Base-by-base conservation (phyloP, 805 yeast genomes). In the Vanderwaltozyma tropicalis region DNA sequence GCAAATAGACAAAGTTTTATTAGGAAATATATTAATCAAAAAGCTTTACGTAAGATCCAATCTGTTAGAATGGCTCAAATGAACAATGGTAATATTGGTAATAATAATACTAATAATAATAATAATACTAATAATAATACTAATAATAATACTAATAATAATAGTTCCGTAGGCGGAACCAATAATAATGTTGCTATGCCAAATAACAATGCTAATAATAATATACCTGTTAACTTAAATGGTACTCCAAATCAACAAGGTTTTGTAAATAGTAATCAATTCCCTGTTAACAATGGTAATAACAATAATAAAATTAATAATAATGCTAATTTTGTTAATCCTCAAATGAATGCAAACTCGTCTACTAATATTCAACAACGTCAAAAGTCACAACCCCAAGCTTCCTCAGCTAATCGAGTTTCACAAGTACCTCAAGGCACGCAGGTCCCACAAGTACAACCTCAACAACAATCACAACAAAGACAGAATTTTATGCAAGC, bases 21-120 rank as follows among this genome's bases (percentile, higher is more conserved):
- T 25, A 56, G 59, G 44, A 59, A 59, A 36, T 60, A 57, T 41
- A 57, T 60, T 34, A 58, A 58, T 37, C 63, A 59, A 39, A 58
- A 57, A 42, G 62, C 61, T 4, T 45, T 59, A 34, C 58, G 56
- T 31, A 60, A 58, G 41, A 51, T 59, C 29, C 63, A 59, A 37
- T 45, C 44, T 24, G 38, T 57, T 20, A 46, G 58, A 37, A 41
- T 51, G 46, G 46, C 51, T 5, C 62, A 54, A 35, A 43, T 40
- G 40, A 46, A 22, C 13, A 38, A 32, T 16, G 27, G 25, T 14
- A 38, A 29, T 21, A 35, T 28, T 12, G 29, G 25, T 15, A 25
- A 14, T 22, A 28, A 15, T 27, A 30, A 33, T 16, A 16, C n/a
- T 20, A 37, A 25, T 19, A 37, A n/a, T 26, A 35, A 29, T 20